phyloP scores from a whole-genome alignment of 2,329 filamentous ascomycete species.

The Fusarium citri region DNA sequence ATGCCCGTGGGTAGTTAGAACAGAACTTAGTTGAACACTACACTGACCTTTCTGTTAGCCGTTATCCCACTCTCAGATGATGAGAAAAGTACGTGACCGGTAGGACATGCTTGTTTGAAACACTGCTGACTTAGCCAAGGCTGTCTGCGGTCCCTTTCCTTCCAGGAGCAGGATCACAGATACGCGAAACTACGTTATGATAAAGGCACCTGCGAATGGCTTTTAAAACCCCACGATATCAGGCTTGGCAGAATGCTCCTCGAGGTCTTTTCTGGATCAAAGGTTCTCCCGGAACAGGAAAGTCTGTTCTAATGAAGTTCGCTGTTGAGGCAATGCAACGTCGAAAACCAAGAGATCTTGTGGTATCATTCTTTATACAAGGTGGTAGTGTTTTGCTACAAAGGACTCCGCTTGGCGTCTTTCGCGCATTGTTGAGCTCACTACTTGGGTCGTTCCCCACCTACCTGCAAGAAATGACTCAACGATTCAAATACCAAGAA shows the following conservation, averaged over 20 bases:
- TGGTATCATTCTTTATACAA: neutral
- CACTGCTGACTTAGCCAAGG: neutral
- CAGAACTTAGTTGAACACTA: rapidly evolving
- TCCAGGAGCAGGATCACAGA: slow-evolving; percentile 1
- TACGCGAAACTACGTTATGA: neutral
- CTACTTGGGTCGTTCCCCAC: neutral
- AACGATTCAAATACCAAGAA: neutral
- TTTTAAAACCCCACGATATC: neutral
- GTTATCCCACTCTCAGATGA: neutral
- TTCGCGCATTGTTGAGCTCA: neutral
- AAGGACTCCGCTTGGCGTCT: rapidly evolving
- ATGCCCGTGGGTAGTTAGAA: neutral
- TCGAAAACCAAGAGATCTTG: rapidly evolving
- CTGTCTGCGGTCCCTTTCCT: neutral
- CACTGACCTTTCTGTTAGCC: neutral
- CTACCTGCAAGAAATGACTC: rapidly evolving
- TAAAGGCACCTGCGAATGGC: neutral
- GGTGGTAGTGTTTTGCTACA: rapidly evolving
- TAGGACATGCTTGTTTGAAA: rapidly evolving
- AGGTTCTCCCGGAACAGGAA: neutral
- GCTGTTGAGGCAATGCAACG: neutral
- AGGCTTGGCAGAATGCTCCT: neutral
- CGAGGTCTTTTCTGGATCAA: slow-evolving; percentile 1
- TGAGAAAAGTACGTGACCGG: neutral
- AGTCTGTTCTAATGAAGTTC: neutral